phyloP scores from a whole-genome alignment of 176 grass and related monocot species.

The Avena insularis region DNA sequence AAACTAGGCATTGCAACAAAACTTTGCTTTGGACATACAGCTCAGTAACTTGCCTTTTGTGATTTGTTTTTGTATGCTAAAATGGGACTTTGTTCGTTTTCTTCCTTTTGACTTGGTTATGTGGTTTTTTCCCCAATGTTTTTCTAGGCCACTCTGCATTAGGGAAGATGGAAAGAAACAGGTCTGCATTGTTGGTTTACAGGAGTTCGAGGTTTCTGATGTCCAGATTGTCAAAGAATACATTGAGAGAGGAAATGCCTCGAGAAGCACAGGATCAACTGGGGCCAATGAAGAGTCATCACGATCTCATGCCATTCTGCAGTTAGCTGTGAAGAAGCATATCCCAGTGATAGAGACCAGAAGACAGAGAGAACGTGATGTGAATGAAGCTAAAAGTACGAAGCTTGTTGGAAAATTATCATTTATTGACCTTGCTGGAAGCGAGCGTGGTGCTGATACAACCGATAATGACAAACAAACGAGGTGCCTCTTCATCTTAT shows the following conservation, averaged over 20 bases:
- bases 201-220: constrained; percentile 97
- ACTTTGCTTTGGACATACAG: background rate
- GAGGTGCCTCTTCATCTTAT: constrained; percentile 42
- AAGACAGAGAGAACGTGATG: constrained; percentile 78
- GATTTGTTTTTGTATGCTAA: background rate
- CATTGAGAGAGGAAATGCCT: constrained; percentile 93
- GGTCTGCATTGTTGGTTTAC: constrained; percentile 95
- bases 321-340: constrained; percentile 94
- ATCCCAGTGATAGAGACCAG: constrained; percentile 59
- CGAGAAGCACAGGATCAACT: constrained; percentile 92
- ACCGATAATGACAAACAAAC: constrained; percentile 96
- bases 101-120: constrained; percentile 3
- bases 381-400: constrained; percentile 74
- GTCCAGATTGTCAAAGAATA: constrained; percentile 97
- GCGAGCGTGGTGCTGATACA: constrained; percentile 95
- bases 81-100: constrained; percentile 18
- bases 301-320: constrained; percentile 94
- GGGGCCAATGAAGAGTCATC: constrained; percentile 99
- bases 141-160: background rate
- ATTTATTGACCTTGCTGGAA: constrained; percentile 99
- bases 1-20: constrained; percentile 1
- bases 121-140: background rate
- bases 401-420: constrained; percentile 91
- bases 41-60: background rate
- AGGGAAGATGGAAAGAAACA: constrained; percentile 98